These are phyloP conservation scores for Skeletonema costatum DNA, from an alignment of 108 stramenopile species.

Conservation along the genomic window DNA sequence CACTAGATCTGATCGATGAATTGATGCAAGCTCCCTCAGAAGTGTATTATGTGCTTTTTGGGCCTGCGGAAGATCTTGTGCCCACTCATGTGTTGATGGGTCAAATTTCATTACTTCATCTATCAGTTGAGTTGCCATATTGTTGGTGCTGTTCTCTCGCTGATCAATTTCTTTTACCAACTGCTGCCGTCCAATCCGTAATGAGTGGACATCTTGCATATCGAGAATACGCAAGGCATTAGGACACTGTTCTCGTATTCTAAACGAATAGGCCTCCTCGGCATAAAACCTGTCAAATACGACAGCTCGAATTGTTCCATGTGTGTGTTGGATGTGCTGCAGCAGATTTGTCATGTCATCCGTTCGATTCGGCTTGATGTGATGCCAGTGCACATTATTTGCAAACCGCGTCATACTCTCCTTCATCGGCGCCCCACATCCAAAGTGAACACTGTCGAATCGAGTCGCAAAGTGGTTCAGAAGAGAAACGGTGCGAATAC, in stretches of 20 bases:
- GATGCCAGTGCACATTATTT: conserved; percentile 36
- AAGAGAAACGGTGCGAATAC: conserved; percentile 55
- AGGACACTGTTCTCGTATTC: conserved; percentile 36
- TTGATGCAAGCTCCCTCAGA: conserved; percentile 67
- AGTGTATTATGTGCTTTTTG: conserved; percentile 27
- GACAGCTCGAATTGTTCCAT: conserved; percentile 33
- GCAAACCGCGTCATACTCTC: neutral
- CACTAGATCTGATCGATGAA: conserved; percentile 71
- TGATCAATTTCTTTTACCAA: conserved; percentile 37
- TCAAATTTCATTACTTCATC: conserved; percentile 30
- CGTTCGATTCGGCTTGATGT: conserved; percentile 32
- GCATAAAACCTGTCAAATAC: conserved; percentile 80
- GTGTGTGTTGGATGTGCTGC: neutral
- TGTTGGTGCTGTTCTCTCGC: neutral
- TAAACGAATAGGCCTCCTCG: conserved; percentile 78
- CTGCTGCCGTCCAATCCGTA: conserved; percentile 56
- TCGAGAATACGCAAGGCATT: conserved; percentile 68
- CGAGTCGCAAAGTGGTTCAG: conserved; percentile 46
- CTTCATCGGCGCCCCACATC: conserved; percentile 24
- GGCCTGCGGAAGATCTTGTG: neutral
- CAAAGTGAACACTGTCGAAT: conserved; percentile 40
- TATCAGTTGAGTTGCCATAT: conserved; percentile 12
- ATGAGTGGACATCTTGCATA: conserved; percentile 87
- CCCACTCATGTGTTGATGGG: neutral
- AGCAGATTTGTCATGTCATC: conserved; percentile 38